phyloP scores from a whole-genome alignment of 371 early-diverging fungal species.

The Smittium mucronatum region DNA sequence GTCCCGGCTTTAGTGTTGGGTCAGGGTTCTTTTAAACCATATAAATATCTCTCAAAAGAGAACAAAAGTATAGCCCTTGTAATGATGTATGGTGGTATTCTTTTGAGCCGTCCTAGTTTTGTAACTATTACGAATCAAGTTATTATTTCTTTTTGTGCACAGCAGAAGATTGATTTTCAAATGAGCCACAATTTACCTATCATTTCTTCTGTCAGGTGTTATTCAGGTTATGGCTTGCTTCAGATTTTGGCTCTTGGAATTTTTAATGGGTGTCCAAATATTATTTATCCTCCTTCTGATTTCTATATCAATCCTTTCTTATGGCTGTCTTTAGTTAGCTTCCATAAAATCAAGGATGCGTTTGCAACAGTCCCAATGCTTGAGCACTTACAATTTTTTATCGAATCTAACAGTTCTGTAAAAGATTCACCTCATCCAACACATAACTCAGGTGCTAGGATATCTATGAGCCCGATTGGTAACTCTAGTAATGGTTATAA shows the following conservation, averaged over 20 bases:
- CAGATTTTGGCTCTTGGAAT: conserved; percentile 59
- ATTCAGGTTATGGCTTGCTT: conserved; percentile 59
- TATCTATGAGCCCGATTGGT: not conserved
- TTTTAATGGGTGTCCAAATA: conserved; percentile 44
- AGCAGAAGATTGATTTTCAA: conserved; percentile 66
- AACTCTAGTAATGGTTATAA: not conserved
- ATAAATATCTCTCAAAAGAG: conserved; percentile 22
- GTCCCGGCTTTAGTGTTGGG: conserved; percentile 19
- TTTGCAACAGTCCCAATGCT: conserved; percentile 58
- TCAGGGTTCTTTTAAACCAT: conserved; percentile 18
- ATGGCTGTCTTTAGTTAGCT: conserved; percentile 52
- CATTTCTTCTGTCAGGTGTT: conserved; percentile 50
- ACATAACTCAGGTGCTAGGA: not conserved
- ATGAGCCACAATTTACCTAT: conserved; percentile 50
- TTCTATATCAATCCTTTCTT: conserved; percentile 40
- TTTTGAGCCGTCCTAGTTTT: conserved; percentile 34
- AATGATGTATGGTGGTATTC: conserved; percentile 25
- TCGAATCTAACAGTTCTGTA: conserved; percentile 11
- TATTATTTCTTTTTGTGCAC: conserved; percentile 56
- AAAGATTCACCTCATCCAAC: not conserved
- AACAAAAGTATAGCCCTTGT: conserved; percentile 20
- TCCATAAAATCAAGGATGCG: conserved; percentile 53
- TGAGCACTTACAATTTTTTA: conserved; percentile 52
- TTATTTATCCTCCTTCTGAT: conserved; percentile 41
- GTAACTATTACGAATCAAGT: conserved; percentile 48